Base-by-base conservation (phyloP, 2,329 filamentous ascomycete genomes). In the Venturia oleaginea region DNA sequence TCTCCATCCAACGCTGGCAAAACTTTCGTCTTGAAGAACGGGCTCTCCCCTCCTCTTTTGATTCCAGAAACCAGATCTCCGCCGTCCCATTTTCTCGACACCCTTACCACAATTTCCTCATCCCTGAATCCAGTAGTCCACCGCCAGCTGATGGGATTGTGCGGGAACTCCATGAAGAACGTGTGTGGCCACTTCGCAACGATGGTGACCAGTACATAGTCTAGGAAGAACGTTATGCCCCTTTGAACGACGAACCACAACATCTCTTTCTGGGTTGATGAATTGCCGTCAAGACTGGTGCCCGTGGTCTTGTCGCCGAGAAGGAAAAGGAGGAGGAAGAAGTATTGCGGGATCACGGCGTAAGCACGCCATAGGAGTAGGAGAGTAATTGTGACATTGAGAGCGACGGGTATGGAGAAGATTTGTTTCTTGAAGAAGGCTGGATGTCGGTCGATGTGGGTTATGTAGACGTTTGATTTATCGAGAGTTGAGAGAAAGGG, bases 101-200 rank as follows among this genome's bases (percentile, higher is more conserved):
- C 84, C 32, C 92, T 84, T 40, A 96, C 88, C 67, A 95, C 87
- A 60, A 96, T 82, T 79, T 97, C 93, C 68, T 85, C 81, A 57
- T 87, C 81, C n/a, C 84, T 81, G 74, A 96, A 96, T 7, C 92
- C 91, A 42, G 92, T 77, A 37, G 75, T 80, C 76, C 84, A 84
- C 60, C 92, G 85, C 91, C 92, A 97, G 46, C 77, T 74, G 43
- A 86, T 78, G 0, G 92, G 91, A 68, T 84, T 85, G 2, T 74
- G 76, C 77, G 89, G 71, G 79, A 82, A 76, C 65, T 86, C 88
- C 17, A 86, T 74, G 70, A 88, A 83, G 72, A 81, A 81, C 0
- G 72, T 78, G 62, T 75, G 71, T 5, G 79, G 79, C 79, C 79
- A 81, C 3, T 75, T 76, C 4, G 73, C 75, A 7, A 81, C 70